Base-by-base conservation (phyloP, 139 green algal genomes). In the Tetraselmis chui region DNA sequence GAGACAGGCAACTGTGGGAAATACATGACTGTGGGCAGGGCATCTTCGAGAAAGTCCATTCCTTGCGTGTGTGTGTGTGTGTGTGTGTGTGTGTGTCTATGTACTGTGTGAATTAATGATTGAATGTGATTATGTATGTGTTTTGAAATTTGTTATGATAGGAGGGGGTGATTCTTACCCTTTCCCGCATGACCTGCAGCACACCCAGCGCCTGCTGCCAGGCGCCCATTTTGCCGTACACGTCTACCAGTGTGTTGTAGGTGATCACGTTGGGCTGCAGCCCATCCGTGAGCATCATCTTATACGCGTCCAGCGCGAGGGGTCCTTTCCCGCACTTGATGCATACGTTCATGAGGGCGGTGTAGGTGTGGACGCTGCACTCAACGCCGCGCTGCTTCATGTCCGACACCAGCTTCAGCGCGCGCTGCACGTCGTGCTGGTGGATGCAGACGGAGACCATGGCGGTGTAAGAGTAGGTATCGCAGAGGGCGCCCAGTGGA, bases 291-390 rank as follows among this genome's bases (percentile, higher is more conserved):
- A 87, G 82, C 93, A 97, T 96, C 77, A 84, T 81, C 31, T 86
- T 77, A 79, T 93, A 96, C 11, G 92, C 91, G 18, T 95, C 89
- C 11, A 96, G 87, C 11, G 93, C 93, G 22, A 89, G 76, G 45
- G 86, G 79, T 80, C 91, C 86, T 83, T 91, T 91, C 25, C 86
- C 88, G 31, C 84, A 89, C 85, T 96, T 97, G 83, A 96, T 95
- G 87, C 89, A 93, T 1, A 96, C 94, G 31, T 96, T 97, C 31
- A 84, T 80, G 1, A 97, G 89, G 5, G 93, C 93, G 0, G 93
- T 96, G 88, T 95, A 96, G 2, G 93, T 96, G 88, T 95, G 92
- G 32, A 96, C 92, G 76, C 96, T 96, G 79, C 90, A 88, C 84
- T 93, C 88, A 11, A 96, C 87, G 25, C 85, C 85, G 2, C 88